A percentile compares a stretch with the other conserved stretches of the same genome.
Evolutionary conservation across 2,329 filamentous ascomycete species (phyloP).

Genomic region (Ceratocystis ficicola): DNA sequence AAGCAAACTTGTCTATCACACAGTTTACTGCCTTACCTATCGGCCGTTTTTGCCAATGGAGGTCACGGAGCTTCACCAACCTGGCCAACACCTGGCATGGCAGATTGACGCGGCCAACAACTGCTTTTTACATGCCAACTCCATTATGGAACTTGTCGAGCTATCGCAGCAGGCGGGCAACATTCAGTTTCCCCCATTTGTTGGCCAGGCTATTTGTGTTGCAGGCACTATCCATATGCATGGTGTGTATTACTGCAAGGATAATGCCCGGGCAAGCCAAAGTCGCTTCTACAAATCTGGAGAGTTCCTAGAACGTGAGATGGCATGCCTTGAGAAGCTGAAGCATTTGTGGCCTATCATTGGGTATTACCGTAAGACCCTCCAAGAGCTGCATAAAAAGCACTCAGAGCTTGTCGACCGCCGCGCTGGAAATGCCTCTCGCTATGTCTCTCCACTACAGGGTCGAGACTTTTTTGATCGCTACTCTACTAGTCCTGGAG

Average conservation of each 20-base stretch:
- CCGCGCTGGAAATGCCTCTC: neutral
- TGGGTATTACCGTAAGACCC: constrained; percentile 66
- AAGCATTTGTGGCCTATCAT: constrained; percentile 64
- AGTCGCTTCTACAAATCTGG: constrained; percentile 51
- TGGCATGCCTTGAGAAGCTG: constrained; percentile 66
- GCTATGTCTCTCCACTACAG: neutral
- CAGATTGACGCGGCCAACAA: constrained; percentile 83
- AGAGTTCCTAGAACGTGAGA: constrained; percentile 63
- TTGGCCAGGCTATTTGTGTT: constrained; percentile 76
- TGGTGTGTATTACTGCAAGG: constrained; percentile 62
- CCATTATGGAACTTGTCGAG: constrained; percentile 71
- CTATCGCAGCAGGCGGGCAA: constrained; percentile 60
- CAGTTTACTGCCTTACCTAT: constrained; percentile 78
- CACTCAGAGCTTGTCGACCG: constrained; percentile 62
- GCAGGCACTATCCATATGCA: constrained; percentile 83
- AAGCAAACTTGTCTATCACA: constrained; percentile 76
- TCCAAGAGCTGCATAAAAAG: constrained; percentile 66
- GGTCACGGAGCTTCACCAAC: constrained; percentile 64
- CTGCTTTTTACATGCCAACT: constrained; percentile 76
- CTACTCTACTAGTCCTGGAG: constrained; percentile 48
- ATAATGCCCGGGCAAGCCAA: constrained; percentile 37
- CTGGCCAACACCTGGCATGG: constrained; percentile 79
- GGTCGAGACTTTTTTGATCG: constrained; percentile 64
- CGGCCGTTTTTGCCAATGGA: constrained; percentile 78
- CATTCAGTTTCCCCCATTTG: constrained; percentile 76